Conservation (phyloP, 768 basidiomycete genomes). For the Rhizopogon sp. region DNA sequence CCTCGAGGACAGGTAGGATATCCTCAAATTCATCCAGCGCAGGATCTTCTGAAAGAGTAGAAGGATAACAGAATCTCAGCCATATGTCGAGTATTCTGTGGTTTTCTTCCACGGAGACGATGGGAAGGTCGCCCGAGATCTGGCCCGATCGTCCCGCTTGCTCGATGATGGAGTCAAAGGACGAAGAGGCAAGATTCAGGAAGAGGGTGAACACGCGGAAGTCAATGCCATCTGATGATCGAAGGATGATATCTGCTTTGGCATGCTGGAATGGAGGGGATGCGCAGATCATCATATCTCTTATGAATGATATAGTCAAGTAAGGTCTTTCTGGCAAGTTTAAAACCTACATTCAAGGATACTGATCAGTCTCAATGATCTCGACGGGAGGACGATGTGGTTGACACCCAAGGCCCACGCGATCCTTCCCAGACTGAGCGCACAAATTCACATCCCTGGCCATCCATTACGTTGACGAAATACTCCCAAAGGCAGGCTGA, state of each 20-base stretch:
- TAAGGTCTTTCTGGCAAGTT: background rate
- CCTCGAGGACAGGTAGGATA: conserved; percentile 1
- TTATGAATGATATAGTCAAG: background rate
- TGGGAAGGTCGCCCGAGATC: conserved; percentile 1
- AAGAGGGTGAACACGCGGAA: conserved; percentile 33
- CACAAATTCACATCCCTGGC: too few species aligned
- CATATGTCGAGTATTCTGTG: conserved; percentile 6
- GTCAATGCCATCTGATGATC: conserved; percentile 29
- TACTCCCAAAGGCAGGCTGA: too few species aligned
- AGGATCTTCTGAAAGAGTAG: conserved; percentile 7
- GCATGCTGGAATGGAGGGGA: conserved; percentile 27
- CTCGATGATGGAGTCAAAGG: conserved; percentile 29
- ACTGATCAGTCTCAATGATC: background rate
- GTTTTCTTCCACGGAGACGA: conserved; percentile 6
- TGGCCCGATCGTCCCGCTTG: conserved; percentile 13
- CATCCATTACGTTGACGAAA: too few species aligned
- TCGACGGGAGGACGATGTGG: background rate
- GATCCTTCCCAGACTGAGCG: too few species aligned
- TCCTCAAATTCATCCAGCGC: background rate
- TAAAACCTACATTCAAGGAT: background rate
- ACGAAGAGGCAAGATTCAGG: conserved; percentile 31
- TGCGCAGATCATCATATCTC: conserved; percentile 1
- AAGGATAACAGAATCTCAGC: conserved; percentile 9
- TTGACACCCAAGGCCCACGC: background rate
- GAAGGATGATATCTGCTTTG: conserved; percentile 31